Conservation (phyloP, 1,284 basidiomycete genomes). For the Bjerkandera adusta region DNA sequence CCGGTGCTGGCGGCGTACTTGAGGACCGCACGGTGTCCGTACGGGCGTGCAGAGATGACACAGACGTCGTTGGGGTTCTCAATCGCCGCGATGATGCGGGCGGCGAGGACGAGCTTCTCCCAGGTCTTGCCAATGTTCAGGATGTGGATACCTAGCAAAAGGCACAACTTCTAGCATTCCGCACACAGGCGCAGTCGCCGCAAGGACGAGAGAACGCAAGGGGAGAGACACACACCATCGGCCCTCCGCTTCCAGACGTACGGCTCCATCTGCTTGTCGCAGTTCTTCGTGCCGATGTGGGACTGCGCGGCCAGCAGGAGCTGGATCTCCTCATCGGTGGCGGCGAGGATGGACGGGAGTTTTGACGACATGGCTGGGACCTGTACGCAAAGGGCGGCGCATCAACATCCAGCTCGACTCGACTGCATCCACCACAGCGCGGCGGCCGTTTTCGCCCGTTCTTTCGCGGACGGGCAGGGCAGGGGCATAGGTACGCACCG, state of each 20-base stretch:
- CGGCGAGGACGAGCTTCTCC: slow-evolving; percentile 97
- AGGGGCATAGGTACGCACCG: slow-evolving; percentile 29
- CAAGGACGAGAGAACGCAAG: too few species aligned
- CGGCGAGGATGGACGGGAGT: slow-evolving; percentile 89
- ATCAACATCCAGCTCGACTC: slow-evolving; percentile 33
- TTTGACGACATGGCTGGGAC: slow-evolving; percentile 68
- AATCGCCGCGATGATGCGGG: slow-evolving; percentile 90
- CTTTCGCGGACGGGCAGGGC: slow-evolving; percentile 22
- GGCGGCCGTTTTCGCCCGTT: slow-evolving; percentile 26
- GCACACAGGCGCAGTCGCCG: slow-evolving; percentile 1
- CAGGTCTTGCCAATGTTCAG: slow-evolving; percentile 99
- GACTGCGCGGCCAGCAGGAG: slow-evolving; percentile 93
- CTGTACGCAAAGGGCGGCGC: slow-evolving; percentile 24
- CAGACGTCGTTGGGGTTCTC: slow-evolving; percentile 98
- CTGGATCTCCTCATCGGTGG: slow-evolving; percentile 97
- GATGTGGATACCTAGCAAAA: slow-evolving; percentile 80
- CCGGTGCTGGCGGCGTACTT: slow-evolving; percentile 98
- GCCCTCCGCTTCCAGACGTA: slow-evolving; percentile 97
- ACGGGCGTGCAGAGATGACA: slow-evolving; percentile 97
- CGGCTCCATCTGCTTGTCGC: slow-evolving; percentile 97
- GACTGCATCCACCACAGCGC: slow-evolving; percentile 30
- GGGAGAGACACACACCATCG: slow-evolving; percentile 76
- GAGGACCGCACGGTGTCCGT: slow-evolving; percentile 98
- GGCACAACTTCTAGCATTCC: slow-evolving; percentile 15
- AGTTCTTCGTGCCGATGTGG: slow-evolving; percentile 98